phyloP scores from a whole-genome alignment of 352 stramenopile species.

The Phytophthora rubi region DNA sequence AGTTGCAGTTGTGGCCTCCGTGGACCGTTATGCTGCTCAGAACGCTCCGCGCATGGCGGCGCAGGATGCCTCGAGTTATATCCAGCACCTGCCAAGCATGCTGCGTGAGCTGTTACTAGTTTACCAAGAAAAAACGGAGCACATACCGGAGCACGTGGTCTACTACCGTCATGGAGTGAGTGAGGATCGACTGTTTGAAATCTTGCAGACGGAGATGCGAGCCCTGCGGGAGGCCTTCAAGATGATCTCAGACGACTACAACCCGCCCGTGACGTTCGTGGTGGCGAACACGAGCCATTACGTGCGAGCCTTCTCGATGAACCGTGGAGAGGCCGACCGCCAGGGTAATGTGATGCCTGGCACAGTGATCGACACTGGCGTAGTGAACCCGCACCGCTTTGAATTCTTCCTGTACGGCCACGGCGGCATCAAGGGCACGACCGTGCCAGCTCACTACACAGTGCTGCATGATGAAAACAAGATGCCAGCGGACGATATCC shows the following conservation, averaged over 20 bases:
- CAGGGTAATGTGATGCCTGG: background rate
- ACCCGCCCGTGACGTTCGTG: background rate
- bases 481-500: background rate
- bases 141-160: background rate
- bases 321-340: background rate
- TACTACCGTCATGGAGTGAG: background rate
- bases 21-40: constrained; percentile 62
- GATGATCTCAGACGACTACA: background rate
- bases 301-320: background rate
- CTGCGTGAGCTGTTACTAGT: background rate
- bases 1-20: constrained; percentile 77
- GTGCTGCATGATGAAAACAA: background rate
- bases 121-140: background rate
- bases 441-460: background rate
- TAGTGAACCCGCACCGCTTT: background rate
- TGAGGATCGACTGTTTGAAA: background rate
- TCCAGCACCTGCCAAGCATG: background rate
- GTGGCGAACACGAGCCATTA: background rate
- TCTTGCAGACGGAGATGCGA: background rate
- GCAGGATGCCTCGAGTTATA: background rate
- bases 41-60: constrained; percentile 38
- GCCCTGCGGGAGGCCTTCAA: background rate
- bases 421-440: background rate
- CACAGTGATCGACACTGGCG: background rate
- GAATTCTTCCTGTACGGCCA: background rate